Base-by-base conservation (phyloP, 2,329 filamentous ascomycete genomes). In the Calonectria pteridis region DNA sequence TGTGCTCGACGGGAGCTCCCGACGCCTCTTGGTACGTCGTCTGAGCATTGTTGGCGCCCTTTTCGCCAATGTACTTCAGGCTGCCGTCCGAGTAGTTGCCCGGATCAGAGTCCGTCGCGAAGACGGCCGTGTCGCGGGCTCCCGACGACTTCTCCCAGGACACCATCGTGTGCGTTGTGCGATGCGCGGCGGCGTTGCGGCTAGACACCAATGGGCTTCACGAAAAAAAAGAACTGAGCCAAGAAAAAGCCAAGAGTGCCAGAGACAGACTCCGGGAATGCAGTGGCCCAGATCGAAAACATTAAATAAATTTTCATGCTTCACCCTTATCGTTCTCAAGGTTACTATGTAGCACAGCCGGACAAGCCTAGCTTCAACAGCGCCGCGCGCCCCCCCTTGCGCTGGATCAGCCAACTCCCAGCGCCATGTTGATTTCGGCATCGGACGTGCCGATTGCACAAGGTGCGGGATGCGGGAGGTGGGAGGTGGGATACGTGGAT, bases 11-110 rank as follows among this genome's bases (percentile, higher is more conserved):
- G 18, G 69, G 69, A 9, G 69, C 69, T 59, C 69, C 69, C 16
- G 62, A 37, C 43, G 69, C 69, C 35, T 71, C 69, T 59, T 71
- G 69, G 31, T 71, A 71, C 7, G 69, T 71, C n/a, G 50, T 43
- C 26, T 43, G 29, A 28, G 69, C 69, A 66, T 66, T 40, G 26
- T 71, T 71, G 23, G 50, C 69, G 26, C 69, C 69, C 43, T 71
- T 71, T 23, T 71, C 62, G 10, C 69, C 69, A 29, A 71, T 28
- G 29, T 71, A 71, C 40, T 71, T 65, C 16, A 65, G 23, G 62
- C 69, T 71, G 18, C 69, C 69, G 49, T 71, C 69, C n/a, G 69
- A 66, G 20, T 66, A n/a, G 23, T 71, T 62, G 26, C 67, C 59
- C 7, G 20, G 58, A 35, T 70, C 67, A 40, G 49, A 37, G n/a